Conservation (phyloP, 2,329 filamentous ascomycete genomes). For the Penicillium sp. region DNA sequence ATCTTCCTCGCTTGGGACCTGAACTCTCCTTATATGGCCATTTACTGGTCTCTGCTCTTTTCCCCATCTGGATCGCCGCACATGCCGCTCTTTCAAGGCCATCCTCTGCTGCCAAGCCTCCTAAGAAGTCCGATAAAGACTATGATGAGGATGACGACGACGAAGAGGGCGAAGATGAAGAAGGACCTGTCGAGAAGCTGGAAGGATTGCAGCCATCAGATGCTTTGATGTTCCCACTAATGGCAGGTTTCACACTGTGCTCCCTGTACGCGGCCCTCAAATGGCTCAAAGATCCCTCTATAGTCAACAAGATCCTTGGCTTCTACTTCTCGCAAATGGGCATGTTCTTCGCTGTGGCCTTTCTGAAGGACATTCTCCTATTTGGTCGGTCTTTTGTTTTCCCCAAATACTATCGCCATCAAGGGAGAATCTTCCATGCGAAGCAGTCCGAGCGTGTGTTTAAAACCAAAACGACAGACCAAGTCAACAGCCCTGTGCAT, state of each 20-base stretch:
- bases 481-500: slow-evolving; percentile 10
- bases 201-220: slow-evolving; percentile 73
- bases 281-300: slow-evolving; percentile 76
- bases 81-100: slow-evolving; percentile 84
- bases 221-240: slow-evolving; percentile 78
- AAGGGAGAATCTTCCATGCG: slow-evolving; percentile 51
- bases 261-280: slow-evolving; percentile 86
- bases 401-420: slow-evolving; percentile 65
- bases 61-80: slow-evolving; percentile 80
- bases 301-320: slow-evolving; percentile 80
- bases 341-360: slow-evolving; percentile 70
- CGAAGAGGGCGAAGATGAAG: slow-evolving; percentile 52
- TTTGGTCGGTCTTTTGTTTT: slow-evolving; percentile 68
- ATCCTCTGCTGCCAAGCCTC: slow-evolving; percentile 69
- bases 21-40: slow-evolving; percentile 60
- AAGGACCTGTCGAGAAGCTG: slow-evolving; percentile 58
- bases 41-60: slow-evolving; percentile 68
- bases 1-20: slow-evolving; percentile 45
- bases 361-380: slow-evolving; percentile 71
- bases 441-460: slow-evolving; percentile 35
- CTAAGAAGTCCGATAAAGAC: slow-evolving; percentile 48
- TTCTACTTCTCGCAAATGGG: slow-evolving; percentile 81
- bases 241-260: slow-evolving; percentile 70
- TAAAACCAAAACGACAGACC: slow-evolving; percentile 14
- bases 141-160: slow-evolving; percentile 34